Conservation (phyloP, 441 rosid genomes). For the Gossypium davidsonii region DNA sequence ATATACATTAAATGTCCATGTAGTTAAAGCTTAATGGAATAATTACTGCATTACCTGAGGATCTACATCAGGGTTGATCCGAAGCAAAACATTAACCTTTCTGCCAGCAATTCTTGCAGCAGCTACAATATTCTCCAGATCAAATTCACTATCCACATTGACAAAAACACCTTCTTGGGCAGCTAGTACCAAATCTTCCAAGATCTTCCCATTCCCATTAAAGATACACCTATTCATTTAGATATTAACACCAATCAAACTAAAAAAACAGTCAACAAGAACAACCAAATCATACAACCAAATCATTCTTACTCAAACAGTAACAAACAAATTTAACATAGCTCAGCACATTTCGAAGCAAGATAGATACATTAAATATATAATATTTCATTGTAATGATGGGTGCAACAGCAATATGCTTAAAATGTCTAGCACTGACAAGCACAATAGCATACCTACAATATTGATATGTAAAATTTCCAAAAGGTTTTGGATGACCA, state of each 20-base stretch:
- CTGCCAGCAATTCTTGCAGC: conserved; percentile 83
- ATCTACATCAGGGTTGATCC: conserved; percentile 97
- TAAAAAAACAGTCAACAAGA: neutral
- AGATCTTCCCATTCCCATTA: conserved; percentile 85
- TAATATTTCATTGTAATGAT: neutral
- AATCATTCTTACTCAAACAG: neutral
- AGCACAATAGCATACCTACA: neutral
- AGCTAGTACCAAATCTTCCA: conserved; percentile 93
- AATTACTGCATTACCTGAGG: conserved; percentile 54
- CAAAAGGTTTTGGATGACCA: neutral
- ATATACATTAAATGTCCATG: neutral
- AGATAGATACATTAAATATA: neutral
- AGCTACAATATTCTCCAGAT: conserved; percentile 77
- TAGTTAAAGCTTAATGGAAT: neutral
- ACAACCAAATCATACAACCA: neutral
- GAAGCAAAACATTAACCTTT: conserved; percentile 85
- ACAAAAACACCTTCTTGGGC: conserved; percentile 92
- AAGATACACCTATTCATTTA: conserved; percentile 66
- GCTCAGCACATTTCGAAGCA: neutral
- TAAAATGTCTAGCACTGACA: neutral
- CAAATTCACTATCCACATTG: conserved; percentile 95
- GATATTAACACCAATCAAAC: conserved; percentile 13
- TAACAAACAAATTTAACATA: neutral
- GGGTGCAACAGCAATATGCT: neutral
- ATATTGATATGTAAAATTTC: neutral